Base-by-base conservation (phyloP, 176 grass and related monocot genomes). In the Hsuehochloa calcarea region DNA sequence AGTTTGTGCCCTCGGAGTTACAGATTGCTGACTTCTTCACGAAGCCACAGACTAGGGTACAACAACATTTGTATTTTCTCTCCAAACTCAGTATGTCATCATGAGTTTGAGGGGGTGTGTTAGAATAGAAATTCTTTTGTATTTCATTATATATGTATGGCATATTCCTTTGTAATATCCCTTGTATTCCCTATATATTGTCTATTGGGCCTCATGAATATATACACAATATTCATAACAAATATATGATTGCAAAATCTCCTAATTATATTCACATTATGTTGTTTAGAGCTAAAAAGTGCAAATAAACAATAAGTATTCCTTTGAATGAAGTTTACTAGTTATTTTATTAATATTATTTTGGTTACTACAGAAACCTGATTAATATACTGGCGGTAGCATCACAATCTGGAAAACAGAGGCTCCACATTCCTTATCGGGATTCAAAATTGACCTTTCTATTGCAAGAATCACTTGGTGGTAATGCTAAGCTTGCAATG, bases 381-480 rank as follows among this genome's bases (percentile, higher is more conserved):
- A 93, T 93, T 70, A 93, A 93, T 82, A 90, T 90, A 77, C 77
- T 93, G 41, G 91, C 85, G 29, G 85, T 82, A 81, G 67, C 88
- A 78, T 93, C 91, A 46, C 91, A 93, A 51, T 87, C 91, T 6
- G 85, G 91, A 46, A 93, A 90, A 68, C 88, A 88, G 55, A 93
- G 91, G 34, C 91, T 90, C 70, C 90, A 92, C 82, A 74, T 93
- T 81, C 91, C 91, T 67, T 90, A 93, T 59, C 91, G 91, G 41
- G 88, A 93, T 88, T 93, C 91, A n/a, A 90, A 84, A 43, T 66
- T 93, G 66, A 93, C 91, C 20, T 93, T 93, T 66, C 80, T 93
- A 13, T 77, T 93, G 61, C 91, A 93, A 80, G 91, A 93, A 82
- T 93, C 91, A 47, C 91, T 90, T 88, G 91, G 91, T 74, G 91